These are phyloP conservation scores for Neohortaea acidophila DNA, from an alignment of 495 filamentous ascomycete genomes.

Conservation along the genomic window DNA sequence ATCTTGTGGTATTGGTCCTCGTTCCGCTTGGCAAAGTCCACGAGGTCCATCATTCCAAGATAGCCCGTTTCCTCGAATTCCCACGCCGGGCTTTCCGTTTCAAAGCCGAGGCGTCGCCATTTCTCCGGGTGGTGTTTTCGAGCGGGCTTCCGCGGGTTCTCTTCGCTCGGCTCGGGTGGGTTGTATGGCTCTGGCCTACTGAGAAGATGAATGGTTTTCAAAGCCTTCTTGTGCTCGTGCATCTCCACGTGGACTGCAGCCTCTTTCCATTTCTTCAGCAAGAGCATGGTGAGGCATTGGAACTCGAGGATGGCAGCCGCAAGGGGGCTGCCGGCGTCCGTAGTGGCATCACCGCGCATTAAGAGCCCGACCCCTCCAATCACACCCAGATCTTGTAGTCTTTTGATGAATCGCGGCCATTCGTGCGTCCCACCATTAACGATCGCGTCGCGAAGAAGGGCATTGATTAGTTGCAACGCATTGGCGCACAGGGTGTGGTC, in stretches of 20 bases:
- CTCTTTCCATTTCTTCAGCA: slow-evolving; percentile 82
- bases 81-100: slow-evolving; percentile 65
- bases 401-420: slow-evolving; percentile 92
- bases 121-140: slow-evolving; percentile 72
- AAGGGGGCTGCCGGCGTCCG: slow-evolving; percentile 44
- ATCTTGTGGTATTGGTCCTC: slow-evolving; percentile 82
- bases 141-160: slow-evolving; percentile 34
- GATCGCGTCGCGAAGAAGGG: slow-evolving; percentile 83
- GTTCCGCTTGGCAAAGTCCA: slow-evolving; percentile 78
- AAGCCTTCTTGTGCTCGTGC: slow-evolving; percentile 72
- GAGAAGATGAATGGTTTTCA: slow-evolving; percentile 70
- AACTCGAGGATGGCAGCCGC: slow-evolving; percentile 90
- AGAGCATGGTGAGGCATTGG: slow-evolving; percentile 77
- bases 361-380: slow-evolving; percentile 80
- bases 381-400: slow-evolving; percentile 79
- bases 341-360: slow-evolving; percentile 87
- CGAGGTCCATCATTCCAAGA: slow-evolving; percentile 93
- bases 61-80: slow-evolving; percentile 83
- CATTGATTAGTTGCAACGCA: slow-evolving; percentile 85
- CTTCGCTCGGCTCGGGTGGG: slow-evolving; percentile 7
- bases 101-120: slow-evolving; percentile 85
- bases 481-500: slow-evolving; percentile 96
- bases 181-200: slow-evolving; percentile 51
- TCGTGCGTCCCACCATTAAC: slow-evolving; percentile 61
- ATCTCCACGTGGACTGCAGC: slow-evolving; percentile 69